Conservation (phyloP, 1,284 basidiomycete genomes). For the Sporisorium iseilematis-ciliati region DNA sequence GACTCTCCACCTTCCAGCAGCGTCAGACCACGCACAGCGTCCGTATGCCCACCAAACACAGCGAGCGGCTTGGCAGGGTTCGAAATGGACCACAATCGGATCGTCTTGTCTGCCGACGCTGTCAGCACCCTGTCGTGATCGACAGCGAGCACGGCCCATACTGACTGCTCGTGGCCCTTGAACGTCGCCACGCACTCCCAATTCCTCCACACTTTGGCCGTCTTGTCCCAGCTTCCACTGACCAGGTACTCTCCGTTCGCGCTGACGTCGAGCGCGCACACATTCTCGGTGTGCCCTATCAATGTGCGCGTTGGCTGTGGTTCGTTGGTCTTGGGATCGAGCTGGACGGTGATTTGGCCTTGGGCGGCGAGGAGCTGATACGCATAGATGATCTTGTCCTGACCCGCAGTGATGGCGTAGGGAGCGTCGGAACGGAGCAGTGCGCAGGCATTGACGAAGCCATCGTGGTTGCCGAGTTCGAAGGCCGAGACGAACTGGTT, state of each 20-base stretch:
- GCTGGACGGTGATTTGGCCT: constrained; percentile 23
- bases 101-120: constrained; percentile 93
- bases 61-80: constrained; percentile 55
- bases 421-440: constrained; percentile 17
- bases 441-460: constrained; percentile 65
- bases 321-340: constrained; percentile 31
- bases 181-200: constrained; percentile 79
- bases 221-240: constrained; percentile 98
- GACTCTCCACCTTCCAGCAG: constrained; percentile 81
- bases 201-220: constrained; percentile 92
- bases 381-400: constrained; percentile 66
- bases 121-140: constrained; percentile 82
- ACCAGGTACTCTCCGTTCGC: constrained; percentile 73
- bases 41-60: constrained; percentile 86
- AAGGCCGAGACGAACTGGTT: constrained; percentile 44
- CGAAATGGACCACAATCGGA: constrained; percentile 84
- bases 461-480: constrained; percentile 56
- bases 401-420: constrained; percentile 61
- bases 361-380: constrained; percentile 45
- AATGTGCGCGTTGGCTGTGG: constrained; percentile 50
- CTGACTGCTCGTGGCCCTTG: constrained; percentile 87
- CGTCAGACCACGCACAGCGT: constrained; percentile 88
- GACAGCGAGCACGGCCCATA: constrained; percentile 91
- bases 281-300: constrained; percentile 86
- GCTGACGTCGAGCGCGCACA: constrained; percentile 81